These are phyloP conservation scores for Aspergillus persii DNA, from an alignment of 2,329 filamentous ascomycete species.

Conservation along the genomic window DNA sequence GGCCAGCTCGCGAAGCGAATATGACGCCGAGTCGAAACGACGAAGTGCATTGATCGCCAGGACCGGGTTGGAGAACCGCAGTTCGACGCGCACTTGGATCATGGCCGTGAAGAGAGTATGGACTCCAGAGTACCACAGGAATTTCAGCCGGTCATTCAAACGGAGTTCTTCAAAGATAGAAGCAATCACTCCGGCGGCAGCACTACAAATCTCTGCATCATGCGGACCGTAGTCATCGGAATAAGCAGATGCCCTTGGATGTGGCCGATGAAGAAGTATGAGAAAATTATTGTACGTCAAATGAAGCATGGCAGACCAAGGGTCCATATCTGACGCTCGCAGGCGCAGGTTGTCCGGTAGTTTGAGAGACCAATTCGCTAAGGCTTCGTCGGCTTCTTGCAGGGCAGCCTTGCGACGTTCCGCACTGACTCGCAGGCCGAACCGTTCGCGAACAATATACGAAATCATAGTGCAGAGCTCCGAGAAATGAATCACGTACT, in stretches of 20 bases:
- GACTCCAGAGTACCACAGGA: slow-evolving; percentile 45
- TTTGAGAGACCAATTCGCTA: slow-evolving; percentile 44
- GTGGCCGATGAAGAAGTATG: slow-evolving; percentile 45
- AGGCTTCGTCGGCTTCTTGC: slow-evolving; percentile 40
- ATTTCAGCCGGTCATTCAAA: slow-evolving; percentile 41
- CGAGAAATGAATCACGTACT: slow-evolving; percentile 50
- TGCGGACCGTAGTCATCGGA: slow-evolving; percentile 46
- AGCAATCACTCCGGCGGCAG: slow-evolving; percentile 44
- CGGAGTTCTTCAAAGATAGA: slow-evolving; percentile 47
- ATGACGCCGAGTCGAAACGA: slow-evolving; percentile 43
- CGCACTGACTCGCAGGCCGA: slow-evolving; percentile 40
- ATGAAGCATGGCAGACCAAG: slow-evolving; percentile 46
- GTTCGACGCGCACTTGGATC: slow-evolving; percentile 47
- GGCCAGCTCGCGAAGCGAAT: slow-evolving; percentile 42
- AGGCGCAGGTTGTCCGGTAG: slow-evolving; percentile 42
- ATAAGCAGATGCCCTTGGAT: slow-evolving; percentile 43
- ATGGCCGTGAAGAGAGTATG: slow-evolving; percentile 47
- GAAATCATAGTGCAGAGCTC: slow-evolving; percentile 53
- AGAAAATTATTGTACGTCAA: slow-evolving; percentile 48
- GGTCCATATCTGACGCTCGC: slow-evolving; percentile 41
- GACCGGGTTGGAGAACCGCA: slow-evolving; percentile 47
- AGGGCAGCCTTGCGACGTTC: slow-evolving; percentile 43
- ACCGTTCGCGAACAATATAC: slow-evolving; percentile 43
- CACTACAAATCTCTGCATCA: slow-evolving; percentile 47
- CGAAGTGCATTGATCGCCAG: slow-evolving; percentile 46